These are phyloP conservation scores for Lathyrus tuberosus DNA, from an alignment of 306 rosid genomes.

Conservation along the genomic window DNA sequence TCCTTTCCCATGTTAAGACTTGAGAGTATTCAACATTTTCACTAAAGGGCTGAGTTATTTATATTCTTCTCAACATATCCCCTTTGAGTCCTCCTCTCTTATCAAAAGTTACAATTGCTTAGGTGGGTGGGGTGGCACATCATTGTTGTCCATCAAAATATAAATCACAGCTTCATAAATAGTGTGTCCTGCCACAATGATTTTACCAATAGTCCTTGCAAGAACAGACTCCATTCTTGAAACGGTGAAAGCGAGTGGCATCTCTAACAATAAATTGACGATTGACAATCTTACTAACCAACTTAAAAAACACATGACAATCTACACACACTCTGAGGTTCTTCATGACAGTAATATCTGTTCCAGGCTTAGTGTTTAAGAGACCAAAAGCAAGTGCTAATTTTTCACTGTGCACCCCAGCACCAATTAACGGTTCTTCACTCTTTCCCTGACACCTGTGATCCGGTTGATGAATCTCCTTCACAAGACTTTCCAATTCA, in stretches of 20 bases:
- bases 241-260: conserved; percentile 89
- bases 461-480: conserved; percentile 41
- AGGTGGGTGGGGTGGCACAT: conserved; percentile 12
- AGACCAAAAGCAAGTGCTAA: conserved; percentile 76
- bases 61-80: conserved; percentile 30
- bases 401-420: conserved; percentile 76
- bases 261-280: conserved; percentile 80
- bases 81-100: conserved; percentile 13
- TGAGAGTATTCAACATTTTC: background rate
- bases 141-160: conserved; percentile 30
- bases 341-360: conserved; percentile 73
- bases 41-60: background rate
- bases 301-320: conserved; percentile 77
- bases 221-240: conserved; percentile 75
- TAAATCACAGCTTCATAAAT: conserved; percentile 12
- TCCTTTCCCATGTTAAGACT: conserved; percentile 25
- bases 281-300: conserved; percentile 75
- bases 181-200: background rate
- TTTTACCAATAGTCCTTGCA: conserved; percentile 87
- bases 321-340: conserved; percentile 84
- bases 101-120: conserved; percentile 2
- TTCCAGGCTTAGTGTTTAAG: conserved; percentile 57
- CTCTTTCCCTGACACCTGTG: conserved; percentile 43
- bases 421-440: conserved; percentile 49
- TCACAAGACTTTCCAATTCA: conserved; percentile 61